Evolutionary conservation across 1,284 basidiomycete genomes (phyloP), one percentile per base, ranked within the genome.

Genomic region (Fomes fomentarius): DNA sequence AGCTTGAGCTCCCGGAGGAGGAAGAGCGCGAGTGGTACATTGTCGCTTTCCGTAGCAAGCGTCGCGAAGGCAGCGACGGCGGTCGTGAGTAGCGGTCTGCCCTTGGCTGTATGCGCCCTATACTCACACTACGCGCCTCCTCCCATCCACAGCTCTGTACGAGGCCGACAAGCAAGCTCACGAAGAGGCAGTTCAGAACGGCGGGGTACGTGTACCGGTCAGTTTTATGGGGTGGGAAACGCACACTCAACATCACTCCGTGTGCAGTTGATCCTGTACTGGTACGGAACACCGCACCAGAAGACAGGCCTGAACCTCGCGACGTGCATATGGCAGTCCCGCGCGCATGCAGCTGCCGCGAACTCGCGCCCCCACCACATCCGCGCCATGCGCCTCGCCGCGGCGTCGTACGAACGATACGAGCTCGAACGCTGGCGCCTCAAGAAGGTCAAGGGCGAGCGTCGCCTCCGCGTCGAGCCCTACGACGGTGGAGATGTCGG

Each of bases 321-420:
- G 2, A 96, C 94, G n/a, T 96, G 94, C 74, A 89, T 96, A 45
- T 97, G 94, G 94, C 90, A 93, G 71, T 92, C 89, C 35, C 84
- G 93, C 4, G 80, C 81, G 59, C 89, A 93, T 61, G 94, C 94
- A 1, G 74, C 87, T 31, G 85, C 85, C 7, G 94, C 94, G 0
- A 93, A 87, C 63, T 82, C 84, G 1, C 82, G 87, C 5, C 92
- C 91, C 12, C 81, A 89, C 62, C 94, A 96, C 65, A 80, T 89
- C 48, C 79, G 79, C 37, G 94, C 94, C 5, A 93, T 94, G 86
- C 81, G 78, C 58, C 81, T 96, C 14, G 90, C 94, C 0, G 81
- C 82, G 7, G 74, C 76, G 9, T 87, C 90, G 0, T 96, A 94
- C 69, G 90, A 93, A 64, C 74, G 82, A 19, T 96, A 95, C 67